Evolutionary conservation across 495 filamentous ascomycete species (phyloP).

Genomic region (Hypoxylon fragiforme): DNA sequence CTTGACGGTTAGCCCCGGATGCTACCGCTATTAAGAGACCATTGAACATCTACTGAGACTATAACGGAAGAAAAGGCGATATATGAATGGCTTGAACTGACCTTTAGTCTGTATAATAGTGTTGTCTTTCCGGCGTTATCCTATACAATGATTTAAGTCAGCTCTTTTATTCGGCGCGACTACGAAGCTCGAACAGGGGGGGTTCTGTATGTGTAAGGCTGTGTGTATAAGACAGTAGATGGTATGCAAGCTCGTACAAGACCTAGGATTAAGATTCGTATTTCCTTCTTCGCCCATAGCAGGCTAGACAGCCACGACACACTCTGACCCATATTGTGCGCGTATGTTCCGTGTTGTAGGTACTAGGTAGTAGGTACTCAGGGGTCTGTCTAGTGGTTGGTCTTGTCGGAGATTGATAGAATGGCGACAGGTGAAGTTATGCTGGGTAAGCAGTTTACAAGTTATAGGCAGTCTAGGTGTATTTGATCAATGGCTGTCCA

Average conservation of each 20-base stretch:
- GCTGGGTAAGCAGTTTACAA: too few species aligned
- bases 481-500: neutral
- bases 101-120: conserved; percentile 93
- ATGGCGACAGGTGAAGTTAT: too few species aligned
- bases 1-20: conserved; percentile 9
- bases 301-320: conserved; percentile 76
- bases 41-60: too few species aligned
- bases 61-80: too few species aligned
- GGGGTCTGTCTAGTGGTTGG: too few species aligned
- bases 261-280: conserved; percentile 92
- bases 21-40: neutral
- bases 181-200: conserved; percentile 21
- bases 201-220: neutral
- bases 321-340: conserved; percentile 72
- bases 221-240: neutral
- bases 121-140: conserved; percentile 99
- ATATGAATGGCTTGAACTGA: too few species aligned
- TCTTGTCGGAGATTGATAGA: neutral
- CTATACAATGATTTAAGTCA: conserved; percentile 50
- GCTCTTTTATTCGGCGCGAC: conserved; percentile 12
- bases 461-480: too few species aligned
- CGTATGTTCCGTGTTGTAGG: conserved; percentile 15
- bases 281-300: conserved; percentile 93
- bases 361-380: too few species aligned
- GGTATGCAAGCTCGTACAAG: conserved; percentile 63